Percentiles rank a stretch among this genome's conserved stretches.
These are phyloP conservation scores for Nadsonia starkeyi-henricii DNA, from an alignment of 1,139 yeast species.

Conservation along the genomic window DNA sequence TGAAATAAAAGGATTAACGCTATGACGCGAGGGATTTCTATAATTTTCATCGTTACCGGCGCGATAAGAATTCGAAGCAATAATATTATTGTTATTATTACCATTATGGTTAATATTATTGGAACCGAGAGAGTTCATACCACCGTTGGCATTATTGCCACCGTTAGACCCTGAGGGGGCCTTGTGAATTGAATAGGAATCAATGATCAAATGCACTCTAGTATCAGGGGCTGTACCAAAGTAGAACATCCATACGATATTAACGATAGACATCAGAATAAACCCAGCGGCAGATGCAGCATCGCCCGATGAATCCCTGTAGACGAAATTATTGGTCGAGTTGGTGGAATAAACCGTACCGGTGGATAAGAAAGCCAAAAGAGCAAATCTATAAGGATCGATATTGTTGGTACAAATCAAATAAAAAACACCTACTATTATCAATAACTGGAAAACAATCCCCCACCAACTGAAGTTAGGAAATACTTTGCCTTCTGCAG, in stretches of 20 bases:
- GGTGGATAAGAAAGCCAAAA: slow-evolving; percentile 40
- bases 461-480: slow-evolving; percentile 98
- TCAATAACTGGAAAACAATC: slow-evolving; percentile 59
- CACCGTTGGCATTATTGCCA: slow-evolving; percentile 3
- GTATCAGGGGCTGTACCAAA: slow-evolving; percentile 41
- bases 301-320: slow-evolving; percentile 45
- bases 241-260: slow-evolving; percentile 64
- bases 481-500: slow-evolving; percentile 28
- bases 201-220: slow-evolving; percentile 72
- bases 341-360: slow-evolving; percentile 77
- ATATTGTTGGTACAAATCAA: slow-evolving; percentile 55
- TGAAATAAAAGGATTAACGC: neutral
- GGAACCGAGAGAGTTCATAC: slow-evolving; percentile 6
- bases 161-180: slow-evolving; percentile 8
- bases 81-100: slow-evolving; percentile 10
- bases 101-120: slow-evolving; percentile 10
- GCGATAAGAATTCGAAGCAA: slow-evolving; percentile 6
- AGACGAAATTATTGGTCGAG: slow-evolving; percentile 67
- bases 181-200: slow-evolving; percentile 40
- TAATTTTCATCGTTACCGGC: slow-evolving; percentile 7
- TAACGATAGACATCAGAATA: slow-evolving; percentile 65
- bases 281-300: slow-evolving; percentile 92
- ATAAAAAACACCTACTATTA: slow-evolving; percentile 41
- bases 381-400: slow-evolving; percentile 55
- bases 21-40: neutral